Evolutionary conservation across 768 basidiomycete species (phyloP), one percentile per base, ranked within the genome.

Genomic region (Mycena leptocephala): DNA sequence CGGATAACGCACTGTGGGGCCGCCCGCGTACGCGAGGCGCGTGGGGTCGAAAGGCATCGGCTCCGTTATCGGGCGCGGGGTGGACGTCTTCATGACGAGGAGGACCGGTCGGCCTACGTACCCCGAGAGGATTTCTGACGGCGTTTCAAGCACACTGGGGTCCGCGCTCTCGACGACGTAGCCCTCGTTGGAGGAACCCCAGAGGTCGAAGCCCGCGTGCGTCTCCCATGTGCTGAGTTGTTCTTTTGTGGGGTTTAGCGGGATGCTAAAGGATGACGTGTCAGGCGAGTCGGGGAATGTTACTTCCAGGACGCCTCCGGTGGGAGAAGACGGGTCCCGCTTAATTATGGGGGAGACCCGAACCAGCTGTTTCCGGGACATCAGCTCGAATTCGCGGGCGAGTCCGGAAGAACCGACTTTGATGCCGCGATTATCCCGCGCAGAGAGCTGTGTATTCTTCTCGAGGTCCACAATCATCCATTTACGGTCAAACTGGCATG

Each of bases 401-500:
- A n/a, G 18, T 46, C 16, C 22, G 26, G 37, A 30, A 16, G 5
- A 55, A 53, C 37, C 24, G 11, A 78, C 77, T 51, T 78, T 78
- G 59, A 78, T 78, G 7, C 77, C 77, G 41, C 77, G 77, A 62
- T 78, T 78, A 70, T 78, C 77, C 37, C 77, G 69, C 6, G 77
- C 77, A 46, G 77, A 78, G 6, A 78, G 71, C 63, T 78, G 77
- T 32, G 75, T 78, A 39, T 78, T 78, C 63, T 78, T 78, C 56
- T 78, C 77, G 14, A 78, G 65, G 63, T 78, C 77, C n/a, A 78
- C 77, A 6, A 78, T 59, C 77, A 78, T 78, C 77, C 77, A 78
- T 61, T 76, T 72, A 2, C 77, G 70, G 67, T 78, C 77, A 28
- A 75, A 76, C 77, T 78, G 35, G 2, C 9, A 24, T 11, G 18